Conservation (phyloP, 306 rosid species). For the Trichosanthes cucumerina region DNA sequence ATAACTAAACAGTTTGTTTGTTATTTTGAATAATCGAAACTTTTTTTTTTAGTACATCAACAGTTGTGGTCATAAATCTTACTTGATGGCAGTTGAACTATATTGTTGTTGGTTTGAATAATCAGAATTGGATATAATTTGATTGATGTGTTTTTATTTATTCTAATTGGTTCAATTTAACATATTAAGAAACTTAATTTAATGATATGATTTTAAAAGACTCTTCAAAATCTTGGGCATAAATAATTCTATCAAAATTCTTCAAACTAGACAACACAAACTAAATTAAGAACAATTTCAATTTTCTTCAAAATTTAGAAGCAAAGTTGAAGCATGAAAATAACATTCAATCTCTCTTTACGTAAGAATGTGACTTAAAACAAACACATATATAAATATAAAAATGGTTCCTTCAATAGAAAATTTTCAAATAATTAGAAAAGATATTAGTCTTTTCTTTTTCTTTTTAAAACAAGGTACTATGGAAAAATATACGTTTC, state of each 20-base stretch:
- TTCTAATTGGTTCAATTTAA: background rate
- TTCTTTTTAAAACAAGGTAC: background rate
- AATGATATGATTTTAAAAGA: background rate
- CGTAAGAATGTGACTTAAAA: background rate
- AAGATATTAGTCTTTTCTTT: background rate
- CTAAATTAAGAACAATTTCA: background rate
- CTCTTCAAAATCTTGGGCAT: background rate
- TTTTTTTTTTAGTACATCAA: no score
- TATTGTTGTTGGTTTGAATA: background rate
- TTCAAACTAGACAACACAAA: background rate
- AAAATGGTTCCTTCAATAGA: background rate
- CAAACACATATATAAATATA: background rate
- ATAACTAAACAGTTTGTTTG: background rate
- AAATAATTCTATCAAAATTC: background rate
- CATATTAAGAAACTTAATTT: background rate
- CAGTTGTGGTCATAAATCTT: no score
- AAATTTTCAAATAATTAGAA: background rate
- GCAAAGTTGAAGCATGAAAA: background rate
- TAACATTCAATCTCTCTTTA: background rate
- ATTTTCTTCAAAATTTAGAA: background rate
- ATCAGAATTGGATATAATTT: background rate
- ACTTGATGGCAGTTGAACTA: no score
- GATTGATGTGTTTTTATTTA: background rate
- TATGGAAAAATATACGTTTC: background rate
- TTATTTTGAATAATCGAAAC: background rate